Conservation (phyloP, 2,329 filamentous ascomycete genomes). For the Parafenestella ontariensis region DNA sequence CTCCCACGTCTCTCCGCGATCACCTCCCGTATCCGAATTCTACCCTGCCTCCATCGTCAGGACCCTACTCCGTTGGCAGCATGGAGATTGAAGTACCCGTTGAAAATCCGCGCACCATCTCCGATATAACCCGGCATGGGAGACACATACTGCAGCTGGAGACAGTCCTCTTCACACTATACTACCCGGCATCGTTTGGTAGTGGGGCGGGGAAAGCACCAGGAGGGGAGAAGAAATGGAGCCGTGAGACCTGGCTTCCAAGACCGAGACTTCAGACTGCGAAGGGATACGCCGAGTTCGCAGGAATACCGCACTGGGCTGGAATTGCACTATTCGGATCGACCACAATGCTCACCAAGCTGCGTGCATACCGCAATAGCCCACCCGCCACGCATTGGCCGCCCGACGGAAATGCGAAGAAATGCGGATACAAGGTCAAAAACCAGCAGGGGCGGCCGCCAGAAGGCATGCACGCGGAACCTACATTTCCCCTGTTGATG, state of each 20-base stretch:
- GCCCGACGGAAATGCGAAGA: slow-evolving; percentile 48
- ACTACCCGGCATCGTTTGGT: slow-evolving; percentile 65
- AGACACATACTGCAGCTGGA: slow-evolving; percentile 60
- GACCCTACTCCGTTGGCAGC: slow-evolving; percentile 57
- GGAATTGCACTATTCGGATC: slow-evolving; percentile 62
- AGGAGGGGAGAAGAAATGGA: slow-evolving; percentile 54
- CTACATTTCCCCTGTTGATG: slow-evolving; percentile 67
- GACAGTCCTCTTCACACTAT: slow-evolving; percentile 70
- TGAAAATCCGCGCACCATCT: slow-evolving; percentile 56
- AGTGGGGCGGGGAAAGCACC: slow-evolving; percentile 48
- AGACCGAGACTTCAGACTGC: slow-evolving; percentile 63
- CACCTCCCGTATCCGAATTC: slow-evolving; percentile 53
- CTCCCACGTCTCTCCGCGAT: slow-evolving; percentile 57
- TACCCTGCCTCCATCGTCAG: slow-evolving; percentile 59
- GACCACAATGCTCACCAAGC: slow-evolving; percentile 69
- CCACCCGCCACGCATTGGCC: slow-evolving; percentile 64
- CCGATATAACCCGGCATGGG: slow-evolving; percentile 58
- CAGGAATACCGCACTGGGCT: slow-evolving; percentile 56
- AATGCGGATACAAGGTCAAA: slow-evolving; percentile 51
- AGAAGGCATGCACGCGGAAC: slow-evolving; percentile 40
- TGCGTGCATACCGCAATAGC: slow-evolving; percentile 69
- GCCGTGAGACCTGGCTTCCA: slow-evolving; percentile 68
- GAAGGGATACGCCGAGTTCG: slow-evolving; percentile 69
- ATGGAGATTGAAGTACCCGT: slow-evolving; percentile 65
- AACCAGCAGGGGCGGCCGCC: slow-evolving; percentile 51